Percentiles rank a stretch among this genome's conserved stretches.
These are phyloP conservation scores for Lepidium aucheri DNA, from an alignment of 345 rosid species.

Conservation along the genomic window DNA sequence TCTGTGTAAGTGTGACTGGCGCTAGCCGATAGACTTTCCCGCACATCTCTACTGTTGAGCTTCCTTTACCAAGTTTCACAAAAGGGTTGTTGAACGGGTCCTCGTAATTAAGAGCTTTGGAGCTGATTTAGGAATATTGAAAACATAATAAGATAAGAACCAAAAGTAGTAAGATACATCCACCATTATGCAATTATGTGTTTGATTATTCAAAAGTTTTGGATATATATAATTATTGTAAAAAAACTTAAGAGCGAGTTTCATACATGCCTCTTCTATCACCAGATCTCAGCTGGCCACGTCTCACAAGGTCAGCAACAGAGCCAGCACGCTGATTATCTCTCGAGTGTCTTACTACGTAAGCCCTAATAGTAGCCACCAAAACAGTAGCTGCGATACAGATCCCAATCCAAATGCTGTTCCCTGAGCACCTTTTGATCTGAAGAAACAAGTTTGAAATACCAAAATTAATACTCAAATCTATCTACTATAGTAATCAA, in stretches of 20 bases:
- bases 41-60: constrained; percentile 82
- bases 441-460: constrained; percentile 15
- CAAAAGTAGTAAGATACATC: background rate
- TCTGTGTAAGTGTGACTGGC: constrained; percentile 74
- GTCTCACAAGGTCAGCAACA: constrained; percentile 92
- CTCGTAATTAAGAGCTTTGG: constrained; percentile 68
- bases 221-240: background rate
- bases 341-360: constrained; percentile 39
- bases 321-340: constrained; percentile 52
- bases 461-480: background rate
- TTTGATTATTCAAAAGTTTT: background rate
- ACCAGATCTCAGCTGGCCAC: constrained; percentile 83
- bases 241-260: constrained; percentile 11
- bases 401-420: constrained; percentile 35
- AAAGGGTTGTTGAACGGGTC: constrained; percentile 91
- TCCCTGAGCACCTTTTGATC: constrained; percentile 37
- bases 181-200: background rate
- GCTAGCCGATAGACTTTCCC: constrained; percentile 83
- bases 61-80: constrained; percentile 69
- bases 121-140: constrained; percentile 38
- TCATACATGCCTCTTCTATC: constrained; percentile 99
- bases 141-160: background rate
- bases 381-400: constrained; percentile 48
- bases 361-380: constrained; percentile 40
- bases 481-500: background rate